A percentile compares a stretch with the other conserved stretches of the same genome.
phyloP scores from a whole-genome alignment of 1,284 basidiomycete genomes.

The Pseudozyma flocculosa region DNA sequence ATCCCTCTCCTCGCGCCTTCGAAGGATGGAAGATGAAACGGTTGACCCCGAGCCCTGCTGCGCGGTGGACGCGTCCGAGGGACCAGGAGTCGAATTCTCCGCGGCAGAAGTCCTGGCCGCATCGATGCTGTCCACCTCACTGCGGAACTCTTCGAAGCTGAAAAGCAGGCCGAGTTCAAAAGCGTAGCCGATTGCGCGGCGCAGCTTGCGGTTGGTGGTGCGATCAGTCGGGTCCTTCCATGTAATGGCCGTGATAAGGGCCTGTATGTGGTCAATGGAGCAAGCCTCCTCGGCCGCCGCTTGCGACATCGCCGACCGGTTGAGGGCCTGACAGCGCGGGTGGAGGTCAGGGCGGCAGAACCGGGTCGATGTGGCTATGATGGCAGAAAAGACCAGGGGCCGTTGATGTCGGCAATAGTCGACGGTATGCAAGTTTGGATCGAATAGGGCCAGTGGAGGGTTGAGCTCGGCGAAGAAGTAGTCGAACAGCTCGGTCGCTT shows the following conservation, averaged over 20 bases:
- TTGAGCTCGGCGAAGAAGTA: constrained; percentile 37
- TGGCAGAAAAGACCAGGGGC: constrained; percentile 75
- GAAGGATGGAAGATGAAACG: not conserved
- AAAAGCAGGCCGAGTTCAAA: constrained; percentile 56
- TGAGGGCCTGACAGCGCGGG: constrained; percentile 68
- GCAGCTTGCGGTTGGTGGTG: constrained; percentile 56
- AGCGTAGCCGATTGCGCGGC: constrained; percentile 54
- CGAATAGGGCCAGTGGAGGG: constrained; percentile 54
- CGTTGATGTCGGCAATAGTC: constrained; percentile 71
- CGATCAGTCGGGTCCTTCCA: constrained; percentile 67
- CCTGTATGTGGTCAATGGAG: constrained; percentile 76
- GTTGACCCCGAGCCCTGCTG: no score
- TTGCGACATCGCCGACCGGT: constrained; percentile 67
- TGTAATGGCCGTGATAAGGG: constrained; percentile 78
- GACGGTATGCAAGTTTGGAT: constrained; percentile 57
- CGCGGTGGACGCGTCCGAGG: no score
- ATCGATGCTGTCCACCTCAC: no score
- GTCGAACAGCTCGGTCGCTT: constrained; percentile 26
- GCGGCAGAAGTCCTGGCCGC: no score
- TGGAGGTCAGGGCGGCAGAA: constrained; percentile 75
- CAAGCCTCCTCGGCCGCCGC: constrained; percentile 75
- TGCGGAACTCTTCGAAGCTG: constrained; percentile 8
- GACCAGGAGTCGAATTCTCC: no score
- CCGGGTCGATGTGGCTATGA: constrained; percentile 79
- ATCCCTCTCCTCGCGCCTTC: constrained; percentile 19